Evolutionary conservation across 305 asterid genomes (phyloP).

Genomic region (Solanum hybrid): DNA sequence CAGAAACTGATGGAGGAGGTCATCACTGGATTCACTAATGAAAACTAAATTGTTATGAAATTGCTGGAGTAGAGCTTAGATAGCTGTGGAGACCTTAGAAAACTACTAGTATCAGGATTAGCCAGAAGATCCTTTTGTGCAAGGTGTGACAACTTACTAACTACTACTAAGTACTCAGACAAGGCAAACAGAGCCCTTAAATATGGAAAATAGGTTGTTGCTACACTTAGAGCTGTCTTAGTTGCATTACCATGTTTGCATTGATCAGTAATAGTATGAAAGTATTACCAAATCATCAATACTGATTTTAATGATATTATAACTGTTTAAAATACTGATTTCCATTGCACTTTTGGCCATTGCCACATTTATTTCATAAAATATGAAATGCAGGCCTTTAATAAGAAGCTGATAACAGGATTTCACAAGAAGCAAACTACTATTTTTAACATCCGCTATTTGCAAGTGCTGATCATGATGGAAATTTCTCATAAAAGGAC

Average conservation of each 20-base stretch:
- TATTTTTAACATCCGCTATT: background rate
- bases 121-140: background rate
- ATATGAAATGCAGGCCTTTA: background rate
- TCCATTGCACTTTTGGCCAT: background rate
- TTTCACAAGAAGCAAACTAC: background rate
- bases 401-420: background rate
- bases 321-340: background rate
- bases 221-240: background rate
- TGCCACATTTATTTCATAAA: background rate
- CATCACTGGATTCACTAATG: background rate
- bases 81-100: background rate
- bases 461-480: background rate
- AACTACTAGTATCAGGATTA: background rate
- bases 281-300: background rate
- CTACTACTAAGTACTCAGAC: background rate
- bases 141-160: background rate
- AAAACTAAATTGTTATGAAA: background rate
- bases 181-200: background rate
- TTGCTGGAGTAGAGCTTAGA: background rate
- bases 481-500: background rate
- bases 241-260: background rate
- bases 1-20: background rate
- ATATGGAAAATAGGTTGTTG: background rate
- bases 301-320: background rate
- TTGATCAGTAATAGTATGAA: background rate